Percentiles rank a stretch among this genome's conserved stretches.
Evolutionary conservation across 371 early-diverging fungal genomes (phyloP).

Genomic region (Mucor irregularis): DNA sequence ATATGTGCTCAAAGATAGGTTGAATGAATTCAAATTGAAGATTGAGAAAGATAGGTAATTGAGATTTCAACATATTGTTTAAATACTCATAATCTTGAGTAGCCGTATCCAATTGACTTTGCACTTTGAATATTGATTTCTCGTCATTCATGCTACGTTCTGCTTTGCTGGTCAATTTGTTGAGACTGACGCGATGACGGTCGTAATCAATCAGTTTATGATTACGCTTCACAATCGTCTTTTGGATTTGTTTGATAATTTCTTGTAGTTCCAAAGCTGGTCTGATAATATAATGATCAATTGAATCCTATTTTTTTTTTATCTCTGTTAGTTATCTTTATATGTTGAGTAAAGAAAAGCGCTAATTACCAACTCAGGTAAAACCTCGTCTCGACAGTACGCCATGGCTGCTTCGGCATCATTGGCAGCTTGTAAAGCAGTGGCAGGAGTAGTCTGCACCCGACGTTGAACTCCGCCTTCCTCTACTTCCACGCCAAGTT

Average conservation of each 20-base stretch:
- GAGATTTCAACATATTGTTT: constrained; percentile 65
- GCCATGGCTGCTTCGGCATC: constrained; percentile 66
- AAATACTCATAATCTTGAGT: constrained; percentile 74
- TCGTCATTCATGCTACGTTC: constrained; percentile 68
- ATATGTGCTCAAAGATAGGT: constrained; percentile 75
- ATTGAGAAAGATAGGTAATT: constrained; percentile 70
- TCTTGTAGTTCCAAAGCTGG: constrained; percentile 64
- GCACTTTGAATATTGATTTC: constrained; percentile 65
- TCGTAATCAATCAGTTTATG: constrained; percentile 85
- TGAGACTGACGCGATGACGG: constrained; percentile 61
- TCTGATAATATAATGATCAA: constrained; percentile 67
- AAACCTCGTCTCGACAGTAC: constrained; percentile 61
- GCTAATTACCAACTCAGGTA: constrained; percentile 64
- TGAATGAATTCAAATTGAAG: constrained; percentile 64
- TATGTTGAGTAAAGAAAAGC: background rate
- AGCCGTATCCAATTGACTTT: constrained; percentile 69
- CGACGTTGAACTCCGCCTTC: constrained; percentile 47
- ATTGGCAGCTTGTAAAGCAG: constrained; percentile 60
- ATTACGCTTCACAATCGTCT: constrained; percentile 70
- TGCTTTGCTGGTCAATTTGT: constrained; percentile 62
- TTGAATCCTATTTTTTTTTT: constrained; percentile 47
- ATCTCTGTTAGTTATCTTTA: background rate
- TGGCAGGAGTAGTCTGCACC: constrained; percentile 55
- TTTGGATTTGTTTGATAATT: constrained; percentile 65
- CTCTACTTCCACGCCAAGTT: constrained; percentile 24